phyloP scores from a whole-genome alignment of 2,329 filamentous ascomycete species.

The Hypoxylon rubiginosum region DNA sequence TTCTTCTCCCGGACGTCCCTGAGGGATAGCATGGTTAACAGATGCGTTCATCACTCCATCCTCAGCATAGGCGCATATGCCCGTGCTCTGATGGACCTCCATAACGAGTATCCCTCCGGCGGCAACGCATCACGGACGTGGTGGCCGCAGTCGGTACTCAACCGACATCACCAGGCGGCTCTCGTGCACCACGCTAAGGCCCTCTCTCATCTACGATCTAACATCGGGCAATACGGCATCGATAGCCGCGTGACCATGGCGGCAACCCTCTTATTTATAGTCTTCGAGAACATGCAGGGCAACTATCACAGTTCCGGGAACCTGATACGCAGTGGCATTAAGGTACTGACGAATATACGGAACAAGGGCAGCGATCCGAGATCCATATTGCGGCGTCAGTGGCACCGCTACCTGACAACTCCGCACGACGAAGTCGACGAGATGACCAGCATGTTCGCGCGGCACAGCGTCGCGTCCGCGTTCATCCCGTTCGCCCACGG shows the following conservation, averaged over 20 bases:
- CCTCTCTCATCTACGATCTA: conserved; percentile 41
- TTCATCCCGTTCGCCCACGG: conserved; percentile 46
- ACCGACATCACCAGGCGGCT: conserved; percentile 46
- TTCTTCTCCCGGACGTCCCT: conserved; percentile 47
- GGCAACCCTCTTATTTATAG: conserved; percentile 48
- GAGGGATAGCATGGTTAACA: conserved; percentile 44
- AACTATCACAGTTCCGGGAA: conserved; percentile 49
- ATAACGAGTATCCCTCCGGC: conserved; percentile 29
- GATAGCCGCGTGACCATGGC: conserved; percentile 45
- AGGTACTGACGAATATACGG: conserved; percentile 43
- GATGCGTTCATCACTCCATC: conserved; percentile 47
- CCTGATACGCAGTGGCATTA: conserved; percentile 47
- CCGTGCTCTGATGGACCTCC: conserved; percentile 46
- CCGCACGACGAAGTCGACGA: conserved; percentile 44
- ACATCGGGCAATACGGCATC: conserved; percentile 41
- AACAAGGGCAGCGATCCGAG: conserved; percentile 20
- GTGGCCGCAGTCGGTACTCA: conserved; percentile 42
- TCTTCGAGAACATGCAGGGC: conserved; percentile 50
- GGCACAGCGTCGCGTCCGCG: conserved; percentile 43
- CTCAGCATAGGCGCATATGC: conserved; percentile 48
- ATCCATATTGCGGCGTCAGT: conserved; percentile 38
- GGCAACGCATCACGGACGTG: conserved; percentile 35
- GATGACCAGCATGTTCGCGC: conserved; percentile 47
- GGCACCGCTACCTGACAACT: conserved; percentile 28
- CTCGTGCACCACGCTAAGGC: conserved; percentile 48